Evolutionary conservation across 768 basidiomycete genomes (phyloP).

Genomic region (Tylopilus vinaceipallidus): DNA sequence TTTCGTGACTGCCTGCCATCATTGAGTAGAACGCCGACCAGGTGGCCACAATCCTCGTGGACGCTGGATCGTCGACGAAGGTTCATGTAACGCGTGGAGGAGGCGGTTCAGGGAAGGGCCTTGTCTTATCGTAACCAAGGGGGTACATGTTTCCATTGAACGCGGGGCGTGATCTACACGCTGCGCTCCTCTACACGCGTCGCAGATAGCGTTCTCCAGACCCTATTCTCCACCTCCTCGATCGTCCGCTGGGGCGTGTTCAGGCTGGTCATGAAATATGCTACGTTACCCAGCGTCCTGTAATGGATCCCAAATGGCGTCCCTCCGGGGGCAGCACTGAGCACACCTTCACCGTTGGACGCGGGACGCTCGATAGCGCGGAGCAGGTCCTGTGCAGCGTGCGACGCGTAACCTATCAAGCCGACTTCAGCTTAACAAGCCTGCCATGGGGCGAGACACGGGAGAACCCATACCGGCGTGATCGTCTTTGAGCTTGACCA

Average conservation of each 20-base stretch:
- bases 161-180: background rate
- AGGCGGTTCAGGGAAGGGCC: no score
- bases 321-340: slow-evolving; percentile 49
- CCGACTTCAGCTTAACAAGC: no score
- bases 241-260: slow-evolving; percentile 60
- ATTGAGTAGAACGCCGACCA: no score
- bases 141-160: no score
- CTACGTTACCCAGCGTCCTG: slow-evolving; percentile 85
- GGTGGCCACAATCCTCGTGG: no score
- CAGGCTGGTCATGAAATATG: slow-evolving; percentile 90
- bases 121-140: background rate
- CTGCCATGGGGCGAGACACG: no score
- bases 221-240: slow-evolving; percentile 59
- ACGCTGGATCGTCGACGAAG: no score
- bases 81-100: no score
- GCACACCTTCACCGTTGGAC: slow-evolving; percentile 18
- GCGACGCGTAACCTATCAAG: slow-evolving; percentile 51
- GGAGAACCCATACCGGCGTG: slow-evolving; percentile 46
- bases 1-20: no score
- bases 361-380: slow-evolving; percentile 42
- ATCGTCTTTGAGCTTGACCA: slow-evolving; percentile 66
- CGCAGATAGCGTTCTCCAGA: slow-evolving; percentile 41
- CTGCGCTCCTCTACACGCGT: background rate
- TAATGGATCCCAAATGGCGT: slow-evolving; percentile 73
- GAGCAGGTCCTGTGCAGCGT: slow-evolving; percentile 64